Base-by-base conservation (phyloP, 495 filamentous ascomycete genomes). In the Cercophora newfieldiana region DNA sequence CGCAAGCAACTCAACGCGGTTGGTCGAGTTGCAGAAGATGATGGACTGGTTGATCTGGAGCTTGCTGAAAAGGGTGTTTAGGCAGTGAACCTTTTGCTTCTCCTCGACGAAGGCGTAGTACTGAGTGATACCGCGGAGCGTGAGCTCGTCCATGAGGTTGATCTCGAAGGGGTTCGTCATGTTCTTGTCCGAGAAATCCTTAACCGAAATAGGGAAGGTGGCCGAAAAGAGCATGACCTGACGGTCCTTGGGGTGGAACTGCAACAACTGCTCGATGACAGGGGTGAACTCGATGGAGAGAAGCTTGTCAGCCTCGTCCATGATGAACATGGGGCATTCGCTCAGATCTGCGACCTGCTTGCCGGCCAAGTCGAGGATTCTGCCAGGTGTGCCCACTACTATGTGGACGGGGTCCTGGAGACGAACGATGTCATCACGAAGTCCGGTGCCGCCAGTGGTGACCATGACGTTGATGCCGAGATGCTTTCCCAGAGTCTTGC, bases 41-140 rank as follows among this genome's bases (percentile, higher is more conserved):
- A 99, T 99, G 57, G 96, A 98, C 82, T 99, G 95, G 77, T 99
- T 99, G 80, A 99, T 99, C 78, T 98, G 95, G 14, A 99, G 88
- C 80, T 97, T 97, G 60, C 91, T 96, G 83, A 99, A 99, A 48
- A 99, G 88, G 1, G 95, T 99, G 80, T 99, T 99, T 47, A 99
- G 82, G 76, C 95, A 99, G 80, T 98, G 96, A 8, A 99, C 96
- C 79, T 99, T 99, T 76, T 97, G 93, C 80, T 97, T 97, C 80
- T 99, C 95, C 77, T 98, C 95, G 57, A 99, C 95, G 68, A 97
- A 99, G 19, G 95, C 95, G 73, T 99, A 99, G 78, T 97, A 99
- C 71, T 99, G 95, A 0, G 95, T 99, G 67, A 99, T 97, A 79
- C 95, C 95, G 50, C 95, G 90, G 21, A 99, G 87, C 21, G 95